Percentiles rank a stretch among this genome's conserved stretches.
Evolutionary conservation across 2,329 filamentous ascomycete species (phyloP).

Genomic region (Verticillium nubilum): DNA sequence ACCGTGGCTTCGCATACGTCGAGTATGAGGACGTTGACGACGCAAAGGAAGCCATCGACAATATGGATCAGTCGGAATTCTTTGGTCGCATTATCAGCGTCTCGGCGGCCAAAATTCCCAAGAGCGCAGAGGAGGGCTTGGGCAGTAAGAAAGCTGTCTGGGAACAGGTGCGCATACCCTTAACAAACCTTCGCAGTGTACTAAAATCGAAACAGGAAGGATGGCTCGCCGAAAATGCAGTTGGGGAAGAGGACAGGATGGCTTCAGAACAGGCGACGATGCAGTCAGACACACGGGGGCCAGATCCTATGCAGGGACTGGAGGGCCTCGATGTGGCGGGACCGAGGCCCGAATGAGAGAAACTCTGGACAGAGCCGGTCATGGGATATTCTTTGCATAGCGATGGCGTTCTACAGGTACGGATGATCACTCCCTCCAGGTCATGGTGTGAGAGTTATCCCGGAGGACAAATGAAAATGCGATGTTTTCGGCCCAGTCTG

Average conservation of each 20-base stretch:
- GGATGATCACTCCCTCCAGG: constrained; percentile 4
- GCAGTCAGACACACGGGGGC: constrained; percentile 44
- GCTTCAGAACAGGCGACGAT: constrained; percentile 49
- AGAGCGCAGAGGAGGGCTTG: constrained; percentile 79
- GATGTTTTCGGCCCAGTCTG: constrained; percentile 7
- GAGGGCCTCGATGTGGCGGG: constrained; percentile 93
- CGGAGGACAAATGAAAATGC: constrained; percentile 12
- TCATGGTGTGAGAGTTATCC: background rate
- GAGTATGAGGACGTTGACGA: constrained; percentile 85
- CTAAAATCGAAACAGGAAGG: constrained; percentile 61
- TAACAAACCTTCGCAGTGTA: background rate
- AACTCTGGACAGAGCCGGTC: background rate
- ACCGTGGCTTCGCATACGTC: constrained; percentile 93
- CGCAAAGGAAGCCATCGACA: constrained; percentile 93
- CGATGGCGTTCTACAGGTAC: constrained; percentile 34
- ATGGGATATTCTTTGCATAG: constrained; percentile 28
- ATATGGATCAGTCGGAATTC: constrained; percentile 96
- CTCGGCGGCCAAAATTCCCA: constrained; percentile 84
- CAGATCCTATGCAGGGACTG: constrained; percentile 93
- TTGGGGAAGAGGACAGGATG: constrained; percentile 70
- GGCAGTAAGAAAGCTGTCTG: constrained; percentile 93
- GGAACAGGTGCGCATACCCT: constrained; percentile 70
- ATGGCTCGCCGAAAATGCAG: constrained; percentile 84
- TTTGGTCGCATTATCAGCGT: constrained; percentile 92
- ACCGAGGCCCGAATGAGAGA: constrained; percentile 65